phyloP scores from a whole-genome alignment of 169 alveolate genomes.

The Plasmodium vivax region DNA sequence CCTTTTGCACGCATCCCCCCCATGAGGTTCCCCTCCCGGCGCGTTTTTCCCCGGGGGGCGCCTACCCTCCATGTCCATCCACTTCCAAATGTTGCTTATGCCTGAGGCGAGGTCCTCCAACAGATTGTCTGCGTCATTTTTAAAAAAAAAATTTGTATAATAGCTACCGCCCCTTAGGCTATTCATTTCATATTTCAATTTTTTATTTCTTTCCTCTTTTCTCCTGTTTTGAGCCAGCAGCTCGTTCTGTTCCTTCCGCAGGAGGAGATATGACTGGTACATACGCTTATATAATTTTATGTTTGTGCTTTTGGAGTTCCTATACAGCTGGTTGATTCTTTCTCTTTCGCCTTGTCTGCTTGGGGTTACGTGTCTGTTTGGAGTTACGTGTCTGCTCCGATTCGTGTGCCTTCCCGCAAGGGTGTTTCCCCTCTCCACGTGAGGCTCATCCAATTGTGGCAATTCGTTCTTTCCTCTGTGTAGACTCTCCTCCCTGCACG shows the following conservation, averaged over 20 bases:
- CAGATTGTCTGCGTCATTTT: slow-evolving; percentile 53
- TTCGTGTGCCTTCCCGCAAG: not conserved
- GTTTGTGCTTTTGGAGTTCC: slow-evolving; percentile 49
- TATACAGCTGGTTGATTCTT: slow-evolving; percentile 37
- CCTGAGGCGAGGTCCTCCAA: slow-evolving; percentile 71
- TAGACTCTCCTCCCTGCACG: not conserved
- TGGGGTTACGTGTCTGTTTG: no score
- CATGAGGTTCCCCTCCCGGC: not conserved
- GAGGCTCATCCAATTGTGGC: not conserved
- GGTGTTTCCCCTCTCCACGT: not conserved
- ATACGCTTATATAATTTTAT: slow-evolving; percentile 55
- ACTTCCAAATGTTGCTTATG: slow-evolving; percentile 47
- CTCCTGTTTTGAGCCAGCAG: slow-evolving; percentile 19
- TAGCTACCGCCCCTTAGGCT: slow-evolving; percentile 40
- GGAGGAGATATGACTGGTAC: slow-evolving; percentile 54
- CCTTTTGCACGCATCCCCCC: no score
- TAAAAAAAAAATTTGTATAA: slow-evolving; percentile 61
- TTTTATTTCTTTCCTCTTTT: slow-evolving; percentile 33
- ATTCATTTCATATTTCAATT: slow-evolving; percentile 64
- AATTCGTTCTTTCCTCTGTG: not conserved
- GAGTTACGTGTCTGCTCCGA: not conserved
- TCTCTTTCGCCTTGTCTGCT: not conserved
- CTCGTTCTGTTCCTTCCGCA: slow-evolving; percentile 46
- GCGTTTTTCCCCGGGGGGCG: no score
- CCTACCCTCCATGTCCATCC: slow-evolving; percentile 58